These are phyloP conservation scores for Earliella scabrosa DNA, from an alignment of 1,284 basidiomycete genomes.

Conservation along the genomic window DNA sequence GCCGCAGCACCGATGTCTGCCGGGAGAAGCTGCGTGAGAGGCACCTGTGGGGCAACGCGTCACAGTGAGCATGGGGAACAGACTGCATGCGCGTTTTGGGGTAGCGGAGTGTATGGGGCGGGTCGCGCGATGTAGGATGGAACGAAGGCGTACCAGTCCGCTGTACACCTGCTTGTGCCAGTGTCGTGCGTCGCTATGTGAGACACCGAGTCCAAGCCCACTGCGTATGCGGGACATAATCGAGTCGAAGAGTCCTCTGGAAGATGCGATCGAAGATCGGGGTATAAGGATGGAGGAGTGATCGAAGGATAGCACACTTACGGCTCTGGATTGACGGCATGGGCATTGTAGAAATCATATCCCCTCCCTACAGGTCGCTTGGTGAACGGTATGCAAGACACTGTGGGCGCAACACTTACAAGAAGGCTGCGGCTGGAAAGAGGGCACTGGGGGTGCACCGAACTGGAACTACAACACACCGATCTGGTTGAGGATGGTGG, in stretches of 20 bases:
- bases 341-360: slow-evolving; percentile 64
- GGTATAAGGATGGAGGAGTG: neutral
- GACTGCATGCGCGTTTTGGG: slow-evolving; percentile 1
- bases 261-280: slow-evolving; percentile 2
- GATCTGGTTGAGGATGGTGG: neutral
- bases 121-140: neutral
- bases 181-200: slow-evolving; percentile 56
- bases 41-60: slow-evolving; percentile 44
- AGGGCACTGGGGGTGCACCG: slow-evolving; percentile 53
- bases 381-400: neutral
- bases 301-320: slow-evolving; percentile 40
- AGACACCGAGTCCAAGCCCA: slow-evolving; percentile 38
- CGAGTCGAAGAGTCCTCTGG: slow-evolving; percentile 52
- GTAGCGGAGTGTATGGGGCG: slow-evolving; percentile 5
- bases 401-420: slow-evolving; percentile 41
- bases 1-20: slow-evolving; percentile 67
- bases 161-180: slow-evolving; percentile 68
- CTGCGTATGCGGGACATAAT: slow-evolving; percentile 58
- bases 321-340: slow-evolving; percentile 59
- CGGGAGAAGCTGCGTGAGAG: slow-evolving; percentile 44
- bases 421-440: slow-evolving; percentile 60
- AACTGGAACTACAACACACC: slow-evolving; percentile 49
- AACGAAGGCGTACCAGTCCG: slow-evolving; percentile 45
- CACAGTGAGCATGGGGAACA: slow-evolving; percentile 51
- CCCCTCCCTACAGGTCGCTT: slow-evolving; percentile 52